These are phyloP conservation scores for Omphalea diandra DNA, from an alignment of 441 rosid genomes.

Conservation along the genomic window DNA sequence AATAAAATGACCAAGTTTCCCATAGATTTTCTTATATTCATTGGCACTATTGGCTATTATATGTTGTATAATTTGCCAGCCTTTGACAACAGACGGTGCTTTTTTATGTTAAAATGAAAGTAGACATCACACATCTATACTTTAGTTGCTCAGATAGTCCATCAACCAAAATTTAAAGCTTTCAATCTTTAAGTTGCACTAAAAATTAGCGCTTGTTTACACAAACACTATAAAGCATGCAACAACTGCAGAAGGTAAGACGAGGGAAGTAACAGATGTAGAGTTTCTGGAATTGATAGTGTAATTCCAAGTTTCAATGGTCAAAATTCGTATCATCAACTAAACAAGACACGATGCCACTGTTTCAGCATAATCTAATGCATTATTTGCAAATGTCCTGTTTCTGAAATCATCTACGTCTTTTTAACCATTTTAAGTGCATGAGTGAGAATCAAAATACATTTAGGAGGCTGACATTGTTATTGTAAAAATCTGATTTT, in stretches of 20 bases:
- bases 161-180: background rate
- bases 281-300: background rate
- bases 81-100: background rate
- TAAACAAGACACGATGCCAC: background rate
- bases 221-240: too few species aligned
- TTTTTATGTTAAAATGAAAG: background rate
- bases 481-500: too few species aligned
- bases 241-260: too few species aligned
- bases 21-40: too few species aligned
- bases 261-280: background rate
- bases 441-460: background rate
- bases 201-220: background rate
- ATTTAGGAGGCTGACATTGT: too few species aligned
- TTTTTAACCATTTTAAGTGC: background rate
- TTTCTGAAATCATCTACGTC: background rate
- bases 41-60: too few species aligned
- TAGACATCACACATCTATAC: background rate
- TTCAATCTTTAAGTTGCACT: background rate
- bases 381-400: too few species aligned
- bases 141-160: background rate
- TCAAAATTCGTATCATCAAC: background rate
- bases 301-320: background rate
- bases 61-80: too few species aligned
- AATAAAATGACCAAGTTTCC: too few species aligned
- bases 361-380: too few species aligned